Conservation (phyloP, 768 basidiomycete species). For the Flagelloscypha sp. region DNA sequence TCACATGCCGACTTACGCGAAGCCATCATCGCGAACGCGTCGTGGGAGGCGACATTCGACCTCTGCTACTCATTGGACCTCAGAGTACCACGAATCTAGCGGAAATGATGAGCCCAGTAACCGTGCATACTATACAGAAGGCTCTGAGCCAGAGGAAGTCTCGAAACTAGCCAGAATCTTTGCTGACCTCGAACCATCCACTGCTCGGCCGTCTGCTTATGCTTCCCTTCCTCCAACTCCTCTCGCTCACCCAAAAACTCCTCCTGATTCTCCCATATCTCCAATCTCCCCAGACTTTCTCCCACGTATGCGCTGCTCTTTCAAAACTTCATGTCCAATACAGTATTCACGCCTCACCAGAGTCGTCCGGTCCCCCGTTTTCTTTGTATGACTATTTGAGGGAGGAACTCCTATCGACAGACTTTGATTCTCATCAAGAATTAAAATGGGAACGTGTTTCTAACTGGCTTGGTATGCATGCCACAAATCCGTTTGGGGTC, state of each 20-base stretch:
- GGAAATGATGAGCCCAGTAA: too few relatives aligned
- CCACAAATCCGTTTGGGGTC: too few relatives aligned
- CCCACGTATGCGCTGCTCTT: conserved; percentile 7
- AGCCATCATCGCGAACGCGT: too few relatives aligned
- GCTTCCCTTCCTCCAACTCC: conserved; percentile 10
- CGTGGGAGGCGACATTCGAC: too few relatives aligned
- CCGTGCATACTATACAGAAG: too few relatives aligned
- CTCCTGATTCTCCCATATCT: background rate
- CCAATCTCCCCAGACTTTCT: conserved; percentile 11
- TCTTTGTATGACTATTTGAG: conserved; percentile 89
- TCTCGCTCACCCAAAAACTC: conserved; percentile 1
- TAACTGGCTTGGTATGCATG: conserved; percentile 89
- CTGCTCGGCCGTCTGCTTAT: too few relatives aligned
- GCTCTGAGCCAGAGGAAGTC: too few relatives aligned
- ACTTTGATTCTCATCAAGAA: conserved; percentile 91
- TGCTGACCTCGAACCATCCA: too few relatives aligned
- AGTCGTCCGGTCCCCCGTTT: conserved; percentile 41
- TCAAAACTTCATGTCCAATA: conserved; percentile 12
- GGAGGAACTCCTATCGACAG: conserved; percentile 84
- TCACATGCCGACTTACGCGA: too few relatives aligned
- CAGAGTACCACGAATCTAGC: too few relatives aligned
- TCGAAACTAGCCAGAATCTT: too few relatives aligned
- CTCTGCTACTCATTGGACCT: too few relatives aligned
- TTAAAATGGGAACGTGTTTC: conserved; percentile 93
- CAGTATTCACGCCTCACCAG: conserved; percentile 12